Base-by-base conservation (phyloP, 2,329 filamentous ascomycete species). In the Monilinia polystroma region DNA sequence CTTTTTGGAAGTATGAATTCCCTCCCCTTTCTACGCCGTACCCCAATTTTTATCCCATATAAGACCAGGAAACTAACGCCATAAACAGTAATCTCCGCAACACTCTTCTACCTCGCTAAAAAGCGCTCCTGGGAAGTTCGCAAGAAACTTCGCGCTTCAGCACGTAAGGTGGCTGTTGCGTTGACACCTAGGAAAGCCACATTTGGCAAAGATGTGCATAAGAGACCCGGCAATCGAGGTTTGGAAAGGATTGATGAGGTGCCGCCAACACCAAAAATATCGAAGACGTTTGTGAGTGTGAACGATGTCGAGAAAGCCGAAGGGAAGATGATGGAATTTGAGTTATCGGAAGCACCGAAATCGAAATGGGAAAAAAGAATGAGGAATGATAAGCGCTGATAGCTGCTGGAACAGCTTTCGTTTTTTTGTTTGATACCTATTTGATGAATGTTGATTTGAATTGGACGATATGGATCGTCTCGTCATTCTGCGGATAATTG, bases 41-140 rank as follows among this genome's bases (percentile, higher is more conserved):
- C 14, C 11, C 38, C 14, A 29, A n/a, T n/a, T 8, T 35, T 45
- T 11, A 32, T 29, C 23, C n/a, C 14, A 60, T 7, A 35, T 35
- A 53, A 23, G 23, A 47, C 16, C 14, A n/a, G 41, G 0, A 60
- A 52, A 26, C 18, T 60, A 26, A 49, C 63, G n/a, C 26, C 23
- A 67, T 55, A 64, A 43, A 71, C 63, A 72, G 70, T 72, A 66
- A 70, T 68, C 29, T 72, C 68, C 57, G 52, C 71, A 90, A 90
- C 88, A 69, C 85, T 95, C 38, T 96, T 90, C 80, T 92, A 89
- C 77, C 77, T 94, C 49, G 90, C 92, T 66, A 95, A 95, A 82
- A 93, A 92, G 80, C 86, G 88, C 57, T 90, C 93, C 77, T 95
- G 92, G 92, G 90, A 88, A 71, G 81, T 95, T 71, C 86, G 88